Evolutionary conservation across 2,329 filamentous ascomycete genomes (phyloP), one percentile per base, ranked within the genome.

Genomic region (Magnaporthiopsis rhizophila): DNA sequence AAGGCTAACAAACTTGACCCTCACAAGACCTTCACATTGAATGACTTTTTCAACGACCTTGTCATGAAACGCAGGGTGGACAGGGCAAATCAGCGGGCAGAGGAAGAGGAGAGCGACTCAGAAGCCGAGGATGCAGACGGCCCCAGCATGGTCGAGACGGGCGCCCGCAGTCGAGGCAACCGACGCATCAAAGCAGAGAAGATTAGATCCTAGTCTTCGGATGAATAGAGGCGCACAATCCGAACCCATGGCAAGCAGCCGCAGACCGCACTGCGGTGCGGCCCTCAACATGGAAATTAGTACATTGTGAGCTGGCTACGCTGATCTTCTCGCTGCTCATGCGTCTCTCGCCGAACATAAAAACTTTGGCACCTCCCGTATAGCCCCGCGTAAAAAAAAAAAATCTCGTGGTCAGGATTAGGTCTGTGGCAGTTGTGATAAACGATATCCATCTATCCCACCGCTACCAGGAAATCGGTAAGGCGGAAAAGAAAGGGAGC

Each of bases 51-150:
- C 65, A 76, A 79, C 24, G 86, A 90, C 68, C 77, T 80, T 58
- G 74, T 84, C 18, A 78, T 88, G 66, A 72, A 83, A 30, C 83
- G 86, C 56, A 81, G 82, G 68, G 84, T 89, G 64, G 79, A 83
- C 72, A 83, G 86, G 8, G 77, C 81, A 9, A 77, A 79, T 65
- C 76, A 80, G 61, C 50, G 61, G 21, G 61, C 28, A 58, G 61
- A n/a, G 18, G 38, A 62, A 62, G 61, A 62, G 13, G 61, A 32
- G 21, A 53, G 45, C 9, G 45, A 21, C n/a, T 53, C 45, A 11
- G 58, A 64, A 24, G 45, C 28, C 50, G 26, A 21, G 26, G 45
- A 50, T 61, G 63, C 62, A 57, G 53, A 59, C 36, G 56, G 61
- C 36, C 62, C 63, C 13, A 63, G 61, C 53, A 58, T 63, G 53